Conservation (phyloP, 2,329 filamentous ascomycete genomes). For the Monosporascus sp. region DNA sequence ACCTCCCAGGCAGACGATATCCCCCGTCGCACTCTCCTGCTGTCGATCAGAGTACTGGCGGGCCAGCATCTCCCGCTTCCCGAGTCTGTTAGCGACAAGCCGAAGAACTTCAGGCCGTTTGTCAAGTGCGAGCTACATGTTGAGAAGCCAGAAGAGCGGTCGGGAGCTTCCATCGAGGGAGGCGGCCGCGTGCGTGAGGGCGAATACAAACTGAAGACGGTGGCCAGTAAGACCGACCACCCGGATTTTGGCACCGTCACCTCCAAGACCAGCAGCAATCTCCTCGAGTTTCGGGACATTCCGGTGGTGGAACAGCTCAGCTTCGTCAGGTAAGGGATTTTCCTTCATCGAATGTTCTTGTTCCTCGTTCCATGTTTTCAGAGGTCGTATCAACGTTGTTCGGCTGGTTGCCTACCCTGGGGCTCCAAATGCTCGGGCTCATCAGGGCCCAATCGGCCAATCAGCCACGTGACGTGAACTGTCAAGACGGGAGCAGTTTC, state of each 20-base stretch:
- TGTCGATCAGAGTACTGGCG: slow-evolving; percentile 69
- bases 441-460: slow-evolving; percentile 9
- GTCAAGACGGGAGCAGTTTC: slow-evolving; percentile 14
- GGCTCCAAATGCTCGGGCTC: slow-evolving; percentile 12
- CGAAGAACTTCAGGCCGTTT: slow-evolving; percentile 61
- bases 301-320: slow-evolving; percentile 63
- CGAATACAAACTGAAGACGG: slow-evolving; percentile 56
- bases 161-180: slow-evolving; percentile 27
- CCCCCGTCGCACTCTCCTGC: slow-evolving; percentile 51
- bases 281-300: slow-evolving; percentile 54
- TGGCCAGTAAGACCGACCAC: slow-evolving; percentile 50
- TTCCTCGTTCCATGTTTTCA: slow-evolving; percentile 4
- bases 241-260: slow-evolving; percentile 54
- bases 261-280: slow-evolving; percentile 31
- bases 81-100: slow-evolving; percentile 38
- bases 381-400: slow-evolving; percentile 4
- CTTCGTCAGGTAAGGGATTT: slow-evolving; percentile 60
- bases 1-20: slow-evolving; percentile 41
- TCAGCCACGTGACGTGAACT: slow-evolving; percentile 10
- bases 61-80: slow-evolving; percentile 69
- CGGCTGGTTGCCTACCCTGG: slow-evolving; percentile 11
- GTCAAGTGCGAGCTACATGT: slow-evolving; percentile 79
- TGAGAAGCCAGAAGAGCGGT: slow-evolving; percentile 49
- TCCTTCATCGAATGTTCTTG: slow-evolving; percentile 2
- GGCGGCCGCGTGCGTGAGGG: slow-evolving; percentile 47